Percentiles rank a stretch among this genome's conserved stretches.
Conservation (phyloP, 2,329 filamentous ascomycete genomes). For the Acarospora socialis region DNA sequence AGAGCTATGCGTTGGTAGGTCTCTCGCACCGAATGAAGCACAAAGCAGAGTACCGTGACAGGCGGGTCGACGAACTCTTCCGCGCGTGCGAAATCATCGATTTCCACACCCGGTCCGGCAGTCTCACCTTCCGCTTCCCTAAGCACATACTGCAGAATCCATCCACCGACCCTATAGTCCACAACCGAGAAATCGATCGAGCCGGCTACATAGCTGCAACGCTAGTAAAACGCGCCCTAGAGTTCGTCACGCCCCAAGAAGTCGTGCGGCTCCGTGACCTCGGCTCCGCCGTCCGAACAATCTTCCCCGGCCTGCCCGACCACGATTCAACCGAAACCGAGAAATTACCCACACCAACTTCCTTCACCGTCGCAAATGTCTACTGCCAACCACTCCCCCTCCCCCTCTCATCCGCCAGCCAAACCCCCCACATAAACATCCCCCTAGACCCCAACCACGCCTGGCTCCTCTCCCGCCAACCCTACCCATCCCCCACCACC, state of each 20-base stretch:
- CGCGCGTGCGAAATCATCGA: constrained; percentile 30
- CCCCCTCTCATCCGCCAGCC: neutral
- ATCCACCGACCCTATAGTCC: constrained; percentile 17
- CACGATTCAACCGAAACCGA: neutral
- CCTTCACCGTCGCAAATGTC: constrained; percentile 35
- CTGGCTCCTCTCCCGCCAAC: constrained; percentile 25
- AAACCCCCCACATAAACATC: constrained; percentile 3
- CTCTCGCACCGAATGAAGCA: constrained; percentile 41
- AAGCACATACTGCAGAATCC: neutral
- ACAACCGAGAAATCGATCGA: constrained; percentile 2
- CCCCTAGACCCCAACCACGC: constrained; percentile 23
- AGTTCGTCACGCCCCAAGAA: constrained; percentile 34
- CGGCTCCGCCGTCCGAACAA: constrained; percentile 22
- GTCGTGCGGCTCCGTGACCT: constrained; percentile 31
- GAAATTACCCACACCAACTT: constrained; percentile 17
- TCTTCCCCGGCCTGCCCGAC: constrained; percentile 26
- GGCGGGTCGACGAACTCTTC: constrained; percentile 43
- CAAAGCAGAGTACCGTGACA: constrained; percentile 32
- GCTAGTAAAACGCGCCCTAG: constrained; percentile 34
- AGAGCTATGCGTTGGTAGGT: constrained; percentile 46
- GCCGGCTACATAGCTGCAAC: constrained; percentile 22
- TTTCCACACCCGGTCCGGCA: constrained; percentile 24
- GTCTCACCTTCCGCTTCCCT: constrained; percentile 2
- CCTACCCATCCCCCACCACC: constrained; percentile 20
- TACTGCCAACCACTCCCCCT: constrained; percentile 24